A percentile compares a stretch with the other conserved stretches of the same genome.
Conservation (phyloP, 768 basidiomycete species). For the Kwoniella europaea region DNA sequence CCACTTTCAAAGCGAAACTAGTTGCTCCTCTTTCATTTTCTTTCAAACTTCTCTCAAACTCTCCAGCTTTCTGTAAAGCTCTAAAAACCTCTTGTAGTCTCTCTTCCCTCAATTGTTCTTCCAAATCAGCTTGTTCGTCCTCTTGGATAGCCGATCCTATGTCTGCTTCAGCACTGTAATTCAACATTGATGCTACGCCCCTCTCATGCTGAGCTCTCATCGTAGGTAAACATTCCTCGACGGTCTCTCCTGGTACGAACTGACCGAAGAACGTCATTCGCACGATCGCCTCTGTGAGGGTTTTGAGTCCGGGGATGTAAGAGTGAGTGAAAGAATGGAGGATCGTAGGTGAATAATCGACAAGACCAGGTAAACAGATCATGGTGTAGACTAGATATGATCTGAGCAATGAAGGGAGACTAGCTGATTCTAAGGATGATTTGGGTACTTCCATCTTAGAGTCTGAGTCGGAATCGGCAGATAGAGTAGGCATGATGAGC, state of each 20-base stretch:
- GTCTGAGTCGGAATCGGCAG: slow-evolving; percentile 10
- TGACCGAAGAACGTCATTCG: slow-evolving; percentile 84
- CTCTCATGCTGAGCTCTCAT: slow-evolving; percentile 68
- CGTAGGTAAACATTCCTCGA: slow-evolving; percentile 69
- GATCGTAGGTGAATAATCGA: slow-evolving; percentile 74
- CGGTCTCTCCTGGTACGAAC: slow-evolving; percentile 89
- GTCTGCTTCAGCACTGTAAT: slow-evolving; percentile 85
- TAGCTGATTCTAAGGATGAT: slow-evolving; percentile 12
- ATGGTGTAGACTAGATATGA: slow-evolving; percentile 81
- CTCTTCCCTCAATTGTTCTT: slow-evolving; percentile 64
- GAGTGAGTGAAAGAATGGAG: slow-evolving; percentile 66
- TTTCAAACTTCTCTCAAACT: slow-evolving; percentile 70
- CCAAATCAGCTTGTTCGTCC: slow-evolving; percentile 26
- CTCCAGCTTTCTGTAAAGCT: slow-evolving; percentile 77
- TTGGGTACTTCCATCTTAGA: background rate
- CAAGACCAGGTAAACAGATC: slow-evolving; percentile 75
- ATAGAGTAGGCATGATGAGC: slow-evolving; percentile 10
- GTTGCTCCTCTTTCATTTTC: slow-evolving; percentile 64
- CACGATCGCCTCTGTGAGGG: slow-evolving; percentile 72
- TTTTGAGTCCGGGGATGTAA: slow-evolving; percentile 65
- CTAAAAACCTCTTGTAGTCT: slow-evolving; percentile 76
- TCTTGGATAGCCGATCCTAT: slow-evolving; percentile 66
- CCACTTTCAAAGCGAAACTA: slow-evolving; percentile 76
- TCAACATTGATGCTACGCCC: slow-evolving; percentile 77
- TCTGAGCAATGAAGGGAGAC: slow-evolving; percentile 65